phyloP scores from a whole-genome alignment of 352 stramenopile species.

The Pelagophyceae sp. region DNA sequence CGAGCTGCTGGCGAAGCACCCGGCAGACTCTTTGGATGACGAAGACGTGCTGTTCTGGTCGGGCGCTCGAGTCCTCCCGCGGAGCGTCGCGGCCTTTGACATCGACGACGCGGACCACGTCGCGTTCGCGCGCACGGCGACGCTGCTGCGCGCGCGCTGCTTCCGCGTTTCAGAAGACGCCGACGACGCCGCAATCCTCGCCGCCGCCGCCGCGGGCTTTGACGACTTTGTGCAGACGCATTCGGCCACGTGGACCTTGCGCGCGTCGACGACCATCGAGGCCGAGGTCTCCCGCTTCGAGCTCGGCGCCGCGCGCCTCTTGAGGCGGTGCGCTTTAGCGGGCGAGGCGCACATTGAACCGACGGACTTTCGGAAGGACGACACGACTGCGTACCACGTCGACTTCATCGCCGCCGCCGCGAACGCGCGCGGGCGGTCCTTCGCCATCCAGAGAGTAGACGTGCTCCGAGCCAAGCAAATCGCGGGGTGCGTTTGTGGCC shows the following conservation, averaged over 20 bases:
- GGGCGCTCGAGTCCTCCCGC: conserved; percentile 20
- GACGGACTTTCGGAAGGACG: not conserved
- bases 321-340: not conserved
- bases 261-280: not conserved
- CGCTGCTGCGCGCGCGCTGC: too few relatives aligned
- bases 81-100: not conserved
- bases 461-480: not conserved
- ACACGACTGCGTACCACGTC: not conserved
- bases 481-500: too few relatives aligned
- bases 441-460: not conserved
- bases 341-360: not conserved
- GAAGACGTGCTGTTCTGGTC: conserved; percentile 39
- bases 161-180: too few relatives aligned
- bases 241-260: not conserved
- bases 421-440: not conserved
- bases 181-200: not conserved
- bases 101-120: conserved; percentile 4
- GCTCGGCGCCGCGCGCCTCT: not conserved
- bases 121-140: not conserved
- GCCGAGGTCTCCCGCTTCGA: not conserved
- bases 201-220: not conserved
- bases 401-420: not conserved
- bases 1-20: conserved; percentile 33
- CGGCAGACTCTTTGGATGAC: conserved; percentile 32
- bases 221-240: not conserved